These are phyloP conservation scores for Herpetomonas samuelpessoai DNA, from an alignment of 208 protist species.

Conservation along the genomic window DNA sequence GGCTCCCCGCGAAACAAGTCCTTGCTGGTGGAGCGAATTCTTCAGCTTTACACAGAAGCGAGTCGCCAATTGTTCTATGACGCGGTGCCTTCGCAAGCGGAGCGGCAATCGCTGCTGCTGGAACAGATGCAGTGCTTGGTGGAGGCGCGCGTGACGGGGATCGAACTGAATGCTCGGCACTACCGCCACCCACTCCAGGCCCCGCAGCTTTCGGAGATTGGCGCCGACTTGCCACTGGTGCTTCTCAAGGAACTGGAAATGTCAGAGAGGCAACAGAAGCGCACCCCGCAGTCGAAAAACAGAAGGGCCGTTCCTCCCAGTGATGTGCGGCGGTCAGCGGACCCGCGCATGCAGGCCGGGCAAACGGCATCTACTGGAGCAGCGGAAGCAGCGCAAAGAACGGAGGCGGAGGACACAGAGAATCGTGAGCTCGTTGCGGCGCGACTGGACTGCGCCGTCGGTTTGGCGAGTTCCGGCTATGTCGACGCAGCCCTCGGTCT, in stretches of 20 bases:
- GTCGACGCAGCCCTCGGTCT: conserved; percentile 26
- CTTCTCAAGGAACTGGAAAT: conserved; percentile 34
- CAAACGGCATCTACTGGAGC: background rate
- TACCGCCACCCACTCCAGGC: conserved; percentile 50
- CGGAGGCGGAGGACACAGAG: background rate
- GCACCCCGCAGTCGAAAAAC: background rate
- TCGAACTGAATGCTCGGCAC: conserved; percentile 37
- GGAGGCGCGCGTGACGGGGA: conserved; percentile 44
- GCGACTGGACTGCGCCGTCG: conserved; percentile 31
- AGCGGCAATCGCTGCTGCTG: conserved; percentile 33
- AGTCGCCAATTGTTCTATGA: conserved; percentile 16
- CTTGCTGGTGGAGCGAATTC: conserved; percentile 35
- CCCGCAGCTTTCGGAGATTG: conserved; percentile 35
- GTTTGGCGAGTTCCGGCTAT: conserved; percentile 32
- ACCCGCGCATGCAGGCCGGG: background rate
- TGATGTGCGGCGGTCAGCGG: background rate
- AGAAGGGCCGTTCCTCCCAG: background rate
- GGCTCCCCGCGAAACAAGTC: conserved; percentile 29
- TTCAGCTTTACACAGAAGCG: conserved; percentile 33
- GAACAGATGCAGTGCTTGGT: conserved; percentile 73
- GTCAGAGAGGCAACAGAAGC: background rate
- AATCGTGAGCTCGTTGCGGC: conserved; percentile 4
- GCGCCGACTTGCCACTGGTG: conserved; percentile 40
- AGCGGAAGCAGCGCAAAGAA: background rate
- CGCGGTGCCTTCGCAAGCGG: conserved; percentile 6